Base-by-base conservation (phyloP, 305 asterid genomes). In the Vinca major region DNA sequence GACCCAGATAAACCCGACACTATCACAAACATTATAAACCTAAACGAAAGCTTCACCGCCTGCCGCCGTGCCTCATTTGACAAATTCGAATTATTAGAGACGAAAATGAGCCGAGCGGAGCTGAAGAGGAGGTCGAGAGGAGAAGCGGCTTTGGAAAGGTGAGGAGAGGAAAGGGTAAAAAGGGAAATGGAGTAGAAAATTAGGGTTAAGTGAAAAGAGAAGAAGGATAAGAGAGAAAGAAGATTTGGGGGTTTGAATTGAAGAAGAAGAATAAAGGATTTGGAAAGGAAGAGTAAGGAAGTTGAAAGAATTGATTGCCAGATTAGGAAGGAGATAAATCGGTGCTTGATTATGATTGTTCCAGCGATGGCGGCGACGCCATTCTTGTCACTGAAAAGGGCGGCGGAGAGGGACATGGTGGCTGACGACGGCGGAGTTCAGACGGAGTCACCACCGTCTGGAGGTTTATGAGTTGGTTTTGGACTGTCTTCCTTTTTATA, bases 241-340 rank as follows among this genome's bases (percentile, higher is more conserved):
- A 65, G 66, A 84, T 69, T 71, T 52, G 77, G 62, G 83, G 86
- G 21, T 71, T 74, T 5, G 87, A 84, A 73, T 44, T 67, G 16
- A 43, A 14, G 85, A 75, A 86, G 63, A 80, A 78, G 66, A 63
- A n/a, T n/a, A n/a, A 87, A 66, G 80, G 83, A 70, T 80, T 90
- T 88, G 74, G 76, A 39, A 71, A 88, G 68, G 80, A 87, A 68
- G 64, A 86, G 77, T 3, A 84, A 14, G 75, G 80, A 44, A 12
- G 96, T 86, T 19, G 97, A 82, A 60, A 78, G 89, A 53, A 88
- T 71, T 20, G 83, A 79, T 75, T 88, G 97, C 97, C 98, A 92
- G 55, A 90, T 87, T 55, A 92, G 71, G 77, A 87, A 87, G 77
- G 95, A 86, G 36, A 87, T 53, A 82, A 90, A 90, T 6, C 98